Conservation (phyloP, 2,329 filamentous ascomycete species). For the Apiospora arundinis region DNA sequence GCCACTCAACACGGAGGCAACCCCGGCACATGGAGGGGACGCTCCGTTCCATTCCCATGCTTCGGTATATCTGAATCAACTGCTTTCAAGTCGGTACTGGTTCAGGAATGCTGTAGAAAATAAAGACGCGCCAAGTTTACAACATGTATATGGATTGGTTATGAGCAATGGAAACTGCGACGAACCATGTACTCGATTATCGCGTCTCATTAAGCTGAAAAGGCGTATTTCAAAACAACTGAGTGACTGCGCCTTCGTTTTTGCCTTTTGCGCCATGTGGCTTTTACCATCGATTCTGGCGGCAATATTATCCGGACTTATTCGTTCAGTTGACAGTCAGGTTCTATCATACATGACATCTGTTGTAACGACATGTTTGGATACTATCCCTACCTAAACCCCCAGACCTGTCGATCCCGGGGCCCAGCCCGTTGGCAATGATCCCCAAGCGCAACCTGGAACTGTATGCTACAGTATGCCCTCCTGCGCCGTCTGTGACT, state of each 20-base stretch:
- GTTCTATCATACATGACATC: conserved; percentile 26
- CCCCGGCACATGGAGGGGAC: background rate
- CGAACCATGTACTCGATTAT: background rate
- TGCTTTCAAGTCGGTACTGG: background rate
- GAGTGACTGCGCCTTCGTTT: background rate
- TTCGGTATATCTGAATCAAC: background rate
- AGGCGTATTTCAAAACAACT: background rate
- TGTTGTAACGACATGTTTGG: conserved; percentile 29
- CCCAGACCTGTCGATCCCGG: background rate
- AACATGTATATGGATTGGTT: background rate
- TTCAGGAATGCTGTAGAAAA: background rate
- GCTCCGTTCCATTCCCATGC: background rate
- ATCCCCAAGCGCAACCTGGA: background rate
- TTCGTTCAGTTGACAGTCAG: conserved; percentile 23
- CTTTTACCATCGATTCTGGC: background rate
- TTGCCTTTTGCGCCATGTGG: background rate
- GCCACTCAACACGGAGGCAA: background rate
- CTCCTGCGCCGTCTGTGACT: conserved; percentile 28
- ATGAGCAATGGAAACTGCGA: background rate
- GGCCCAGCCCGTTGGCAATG: background rate
- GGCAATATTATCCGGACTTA: background rate
- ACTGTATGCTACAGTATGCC: conserved; percentile 29
- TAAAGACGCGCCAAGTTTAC: background rate
- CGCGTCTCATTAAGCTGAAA: background rate
- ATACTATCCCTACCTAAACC: background rate